phyloP scores from a whole-genome alignment of 2,329 filamentous ascomycete genomes.

The Fusarium avenaceum region DNA sequence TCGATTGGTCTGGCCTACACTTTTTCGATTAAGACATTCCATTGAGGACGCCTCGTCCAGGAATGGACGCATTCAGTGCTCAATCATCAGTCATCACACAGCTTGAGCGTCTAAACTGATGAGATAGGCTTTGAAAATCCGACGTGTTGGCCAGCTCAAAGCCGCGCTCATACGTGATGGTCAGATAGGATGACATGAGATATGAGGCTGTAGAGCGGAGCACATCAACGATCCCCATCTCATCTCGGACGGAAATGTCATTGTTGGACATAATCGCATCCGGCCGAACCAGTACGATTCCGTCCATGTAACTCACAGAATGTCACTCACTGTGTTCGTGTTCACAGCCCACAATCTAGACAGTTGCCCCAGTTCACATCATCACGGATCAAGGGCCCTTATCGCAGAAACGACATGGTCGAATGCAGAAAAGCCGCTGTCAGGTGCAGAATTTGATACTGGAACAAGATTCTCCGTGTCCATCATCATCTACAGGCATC shows the following conservation, averaged over 20 bases:
- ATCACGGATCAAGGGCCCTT: constrained; percentile 8
- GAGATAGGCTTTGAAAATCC: constrained; percentile 6
- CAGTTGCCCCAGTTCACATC: not conserved
- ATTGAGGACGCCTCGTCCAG: constrained; percentile 12
- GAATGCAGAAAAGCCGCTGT: constrained; percentile 19
- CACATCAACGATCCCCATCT: constrained; percentile 16
- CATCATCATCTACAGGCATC: constrained; percentile 33
- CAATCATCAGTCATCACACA: not conserved
- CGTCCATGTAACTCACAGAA: constrained; percentile 29
- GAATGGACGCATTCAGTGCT: constrained; percentile 24
- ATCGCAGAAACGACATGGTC: constrained; percentile 28
- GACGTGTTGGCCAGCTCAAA: constrained; percentile 18
- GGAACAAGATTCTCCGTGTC: constrained; percentile 47
- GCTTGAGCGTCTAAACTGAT: constrained; percentile 1
- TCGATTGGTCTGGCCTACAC: constrained; percentile 13
- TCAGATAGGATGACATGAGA: constrained; percentile 2
- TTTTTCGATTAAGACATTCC: constrained; percentile 28
- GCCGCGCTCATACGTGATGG: constrained; percentile 12
- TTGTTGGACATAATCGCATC: constrained; percentile 35
- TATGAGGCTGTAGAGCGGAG: constrained; percentile 33
- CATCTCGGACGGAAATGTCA: constrained; percentile 41
- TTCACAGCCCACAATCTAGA: not conserved
- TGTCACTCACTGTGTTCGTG: constrained; percentile 36
- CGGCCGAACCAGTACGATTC: constrained; percentile 36
- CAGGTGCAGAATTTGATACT: constrained; percentile 41